Percentiles rank a stretch among this genome's conserved stretches.
Conservation (phyloP, 2,329 filamentous ascomycete species). For the Nectriaceae sp. region DNA sequence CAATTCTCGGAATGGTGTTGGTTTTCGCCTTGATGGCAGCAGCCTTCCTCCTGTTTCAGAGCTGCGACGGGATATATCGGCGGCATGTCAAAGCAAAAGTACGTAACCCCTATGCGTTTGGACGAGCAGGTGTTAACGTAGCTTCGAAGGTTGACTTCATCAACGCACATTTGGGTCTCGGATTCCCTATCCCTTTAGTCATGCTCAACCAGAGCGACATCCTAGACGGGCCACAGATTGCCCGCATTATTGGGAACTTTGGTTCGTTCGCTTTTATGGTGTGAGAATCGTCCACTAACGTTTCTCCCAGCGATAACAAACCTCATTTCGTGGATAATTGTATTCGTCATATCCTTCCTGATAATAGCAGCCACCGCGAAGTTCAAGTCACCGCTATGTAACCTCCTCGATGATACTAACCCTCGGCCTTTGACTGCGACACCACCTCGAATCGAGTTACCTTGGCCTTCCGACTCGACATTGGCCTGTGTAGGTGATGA, state of each 20-base stretch:
- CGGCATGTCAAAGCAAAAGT: constrained; percentile 38
- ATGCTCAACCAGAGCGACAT: constrained; percentile 43
- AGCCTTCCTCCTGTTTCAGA: constrained; percentile 15
- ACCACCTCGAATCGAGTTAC: constrained; percentile 14
- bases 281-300: too few relatives aligned
- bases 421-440: constrained; percentile 2
- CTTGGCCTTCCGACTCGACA: constrained; percentile 25
- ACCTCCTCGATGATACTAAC: constrained; percentile 7
- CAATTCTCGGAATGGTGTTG: constrained; percentile 49
- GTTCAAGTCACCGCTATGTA: constrained; percentile 6
- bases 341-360: constrained; percentile 30
- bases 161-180: constrained; percentile 52
- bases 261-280: constrained; percentile 37
- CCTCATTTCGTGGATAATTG: constrained; percentile 35
- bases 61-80: constrained; percentile 31
- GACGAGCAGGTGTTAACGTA: too few relatives aligned
- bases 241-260: constrained; percentile 46
- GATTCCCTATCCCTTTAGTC: constrained; percentile 52
- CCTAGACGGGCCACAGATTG: constrained; percentile 37
- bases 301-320: constrained; percentile 35
- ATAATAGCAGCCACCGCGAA: constrained; percentile 14
- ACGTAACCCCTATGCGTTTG: not conserved
- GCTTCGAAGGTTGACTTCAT: constrained; percentile 50
- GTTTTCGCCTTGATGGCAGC: constrained; percentile 39
- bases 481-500: constrained; percentile 1